Evolutionary conservation across 805 yeast species (phyloP), one percentile per base, ranked within the genome.

Genomic region (Wickerhamiella sergipiensis): DNA sequence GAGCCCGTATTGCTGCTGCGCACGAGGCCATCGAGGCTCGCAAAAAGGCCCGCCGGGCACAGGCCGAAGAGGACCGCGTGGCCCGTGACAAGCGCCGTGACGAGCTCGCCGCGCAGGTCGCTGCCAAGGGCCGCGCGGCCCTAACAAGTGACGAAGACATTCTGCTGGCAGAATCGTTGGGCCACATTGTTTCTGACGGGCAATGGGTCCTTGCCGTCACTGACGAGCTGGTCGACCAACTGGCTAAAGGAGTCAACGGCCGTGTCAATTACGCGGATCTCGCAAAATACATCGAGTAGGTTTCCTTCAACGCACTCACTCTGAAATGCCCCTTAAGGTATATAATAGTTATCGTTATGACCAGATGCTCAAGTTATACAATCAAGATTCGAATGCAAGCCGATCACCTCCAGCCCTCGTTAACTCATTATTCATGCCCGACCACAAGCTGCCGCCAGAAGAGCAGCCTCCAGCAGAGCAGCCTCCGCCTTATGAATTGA

Each of bases 1-100:
- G 51, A 46, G 45, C n/a, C 21, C 53, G 60, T 33, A 55, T 50
- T 24, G 62, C 52, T 24, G 52, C 53, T 40, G 62, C 61, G 10
- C 47, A 45, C 22, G 50, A 43, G 17, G 53, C 51, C 42, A 51
- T 59, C 9, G 59, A 59, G 49, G 58, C 54, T 46, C 56, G 58
- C 36, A 52, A 48, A 22, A 45, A 46, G 21, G 42, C 49, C 45
- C 55, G 57, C 24, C 53, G 59, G 13, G 50, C 54, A 33, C 53
- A 48, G 10, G 59, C 61, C 40, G 57, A 56, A 31, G 55, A 43
- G n/a, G 59, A 55, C 44, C 50, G 55, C 8, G 39, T 49, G 33
- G 43, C 26, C 18, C 52, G 55, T 12, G 48, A 26, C 8, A 47
- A 51, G 29, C 53, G 61, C 10, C 48, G 56, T 18, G 56, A 42